phyloP scores from a whole-genome alignment of 192 early-diverging fungal species.

The Backusella mclennaniae region DNA sequence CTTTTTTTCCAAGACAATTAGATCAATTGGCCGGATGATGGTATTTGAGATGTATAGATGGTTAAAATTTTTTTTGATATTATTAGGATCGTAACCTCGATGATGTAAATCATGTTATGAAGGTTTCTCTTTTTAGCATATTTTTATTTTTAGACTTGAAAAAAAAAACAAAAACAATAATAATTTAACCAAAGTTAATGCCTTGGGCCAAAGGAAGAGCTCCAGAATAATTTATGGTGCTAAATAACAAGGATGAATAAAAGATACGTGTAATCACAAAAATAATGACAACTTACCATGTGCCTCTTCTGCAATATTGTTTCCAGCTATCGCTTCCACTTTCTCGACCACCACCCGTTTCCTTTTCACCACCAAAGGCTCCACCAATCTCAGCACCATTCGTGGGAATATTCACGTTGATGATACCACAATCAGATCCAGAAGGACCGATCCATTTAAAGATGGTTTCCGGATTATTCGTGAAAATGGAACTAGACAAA shows the following conservation, averaged over 20 bases:
- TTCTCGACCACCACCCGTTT: constrained; percentile 93
- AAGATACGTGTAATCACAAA: not conserved
- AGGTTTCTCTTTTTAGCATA: not conserved
- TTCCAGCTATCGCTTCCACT: constrained; percentile 93
- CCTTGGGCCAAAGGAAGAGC: constrained; percentile 91
- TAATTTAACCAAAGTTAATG: constrained; percentile 85
- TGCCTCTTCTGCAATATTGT: constrained; percentile 83
- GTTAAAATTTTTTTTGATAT: not conserved
- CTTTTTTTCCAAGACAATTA: not conserved
- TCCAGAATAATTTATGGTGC: constrained; percentile 82
- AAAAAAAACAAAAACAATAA: not conserved
- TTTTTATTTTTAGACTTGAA: not conserved
- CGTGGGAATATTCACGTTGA: constrained; percentile 96
- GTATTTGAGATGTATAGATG: not conserved
- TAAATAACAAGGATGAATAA: constrained; percentile 32
- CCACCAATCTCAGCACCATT: constrained; percentile 97
- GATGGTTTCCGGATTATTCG: constrained; percentile 71
- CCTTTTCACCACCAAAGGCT: constrained; percentile 98
- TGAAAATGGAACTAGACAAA: constrained; percentile 83
- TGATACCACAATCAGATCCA: constrained; percentile 90
- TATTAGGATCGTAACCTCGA: no score
- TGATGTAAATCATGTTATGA: not conserved
- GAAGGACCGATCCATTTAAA: constrained; percentile 92
- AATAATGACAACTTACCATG: constrained; percentile 38
- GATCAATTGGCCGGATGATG: not conserved